Base-by-base conservation (phyloP, 2,329 filamentous ascomycete species). In the Aspergillus piperis region DNA sequence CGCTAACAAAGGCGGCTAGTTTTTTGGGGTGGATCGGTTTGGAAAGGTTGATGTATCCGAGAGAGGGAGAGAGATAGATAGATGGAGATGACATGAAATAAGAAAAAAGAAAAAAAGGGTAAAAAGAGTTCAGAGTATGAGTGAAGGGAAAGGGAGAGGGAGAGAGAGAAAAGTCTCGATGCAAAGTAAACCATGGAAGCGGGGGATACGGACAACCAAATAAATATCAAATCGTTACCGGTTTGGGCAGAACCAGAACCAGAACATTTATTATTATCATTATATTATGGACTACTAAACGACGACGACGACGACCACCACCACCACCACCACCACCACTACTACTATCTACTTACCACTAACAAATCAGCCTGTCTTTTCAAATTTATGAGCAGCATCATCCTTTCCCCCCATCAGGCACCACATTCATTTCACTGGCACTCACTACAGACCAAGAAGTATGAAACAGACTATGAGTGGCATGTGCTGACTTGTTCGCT, bases 41-140 rank as follows among this genome's bases (percentile, higher is more conserved):
- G 25, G 23, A 17, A 10, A 17, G 23, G 25, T 32, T 50, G 47
- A 50, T 49, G 44, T 25, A n/a, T 42, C 13, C 15, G 44, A 38
- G 19, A 58, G n/a, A 25, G 30, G 32, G 17, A 5, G 36, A 23
- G 17, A 23, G 50, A 32, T 41, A 38, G 39, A 48, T 27, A 27
- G 21, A 44, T 25, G 23, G 39, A 27, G 21, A 47, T 30, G 38
- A 30, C 13, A 58, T 19, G 51, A 65, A 58, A 38, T 53, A 54
- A 59, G 52, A 54, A 58, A 53, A 61, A 61, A 64, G 59, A 2
- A 27, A 61, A 10, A 11, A 21, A 8, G 15, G 3, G 8, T 60
- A 56, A 50, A 47, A 61, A 36, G 49, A 59, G 59, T 61, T 59
- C 54, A 66, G 62, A 61, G 61, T 66, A 66, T 62, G 65, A 44